phyloP scores from a whole-genome alignment of 1,139 yeast species.

The Sugiyamaella paludigena region DNA sequence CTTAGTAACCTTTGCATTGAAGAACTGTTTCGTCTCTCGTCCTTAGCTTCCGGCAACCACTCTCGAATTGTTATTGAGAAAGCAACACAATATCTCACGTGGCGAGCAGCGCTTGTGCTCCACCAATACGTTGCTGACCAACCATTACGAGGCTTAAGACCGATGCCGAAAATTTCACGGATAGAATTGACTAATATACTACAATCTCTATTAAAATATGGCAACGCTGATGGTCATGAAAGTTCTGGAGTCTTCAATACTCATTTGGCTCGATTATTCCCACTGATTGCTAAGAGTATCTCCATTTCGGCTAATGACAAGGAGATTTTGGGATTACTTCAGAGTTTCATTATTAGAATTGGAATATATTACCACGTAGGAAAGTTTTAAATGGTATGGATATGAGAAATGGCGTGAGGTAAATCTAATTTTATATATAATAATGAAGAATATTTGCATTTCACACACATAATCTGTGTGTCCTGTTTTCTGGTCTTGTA shows the following conservation, averaged over 20 bases:
- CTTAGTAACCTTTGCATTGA: conserved; percentile 50
- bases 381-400: no score
- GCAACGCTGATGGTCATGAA: neutral
- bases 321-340: conserved; percentile 11
- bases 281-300: conserved; percentile 20
- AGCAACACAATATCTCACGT: conserved; percentile 43
- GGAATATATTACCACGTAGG: neutral
- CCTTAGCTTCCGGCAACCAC: conserved; percentile 30
- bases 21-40: conserved; percentile 42
- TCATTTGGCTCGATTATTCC: conserved; percentile 13
- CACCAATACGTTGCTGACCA: conserved; percentile 53
- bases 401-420: no score
- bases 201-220: conserved; percentile 10
- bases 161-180: conserved; percentile 53
- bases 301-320: conserved; percentile 23
- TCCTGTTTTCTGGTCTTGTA: no score
- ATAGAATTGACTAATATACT: conserved; percentile 43
- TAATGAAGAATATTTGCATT: neutral
- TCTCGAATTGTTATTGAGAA: conserved; percentile 17
- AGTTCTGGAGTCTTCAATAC: neutral
- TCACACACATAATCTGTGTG: neutral
- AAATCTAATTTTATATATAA: neutral
- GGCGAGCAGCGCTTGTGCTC: conserved; percentile 52
- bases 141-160: conserved; percentile 49
- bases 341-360: conserved; percentile 5